Base-by-base conservation (phyloP, 208 protist species). In the Trypanosomatidae sp. region DNA sequence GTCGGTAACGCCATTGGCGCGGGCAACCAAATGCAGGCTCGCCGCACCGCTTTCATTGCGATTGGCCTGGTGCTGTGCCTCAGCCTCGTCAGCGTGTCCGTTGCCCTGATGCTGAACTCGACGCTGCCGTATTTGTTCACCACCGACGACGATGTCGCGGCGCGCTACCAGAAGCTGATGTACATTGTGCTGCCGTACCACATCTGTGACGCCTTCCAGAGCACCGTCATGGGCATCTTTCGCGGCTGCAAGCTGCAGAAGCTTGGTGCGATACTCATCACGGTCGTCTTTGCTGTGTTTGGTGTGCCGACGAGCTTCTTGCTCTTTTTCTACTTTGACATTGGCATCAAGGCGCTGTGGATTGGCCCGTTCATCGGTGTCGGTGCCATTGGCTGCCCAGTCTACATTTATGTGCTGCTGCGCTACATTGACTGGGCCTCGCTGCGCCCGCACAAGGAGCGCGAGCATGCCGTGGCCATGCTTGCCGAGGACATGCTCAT, bases 1-100 rank as follows among this genome's bases (percentile, higher is more conserved):
- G 77, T 91, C 8, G 82, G 82, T 2, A 91, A 85, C 37, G 73
- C 73, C 16, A 63, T 91, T 42, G 82, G 82, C 11, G 74, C 65
- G 26, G 53, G 77, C 1, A 67, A 69, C 39, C 77, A 76, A n/a
- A 42, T 88, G 35, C 50, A 83, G 20, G 82, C 57, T 8, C 66
- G 66, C n/a, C 60, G 61, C 16, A 74, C 83, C 15, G 65, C 71
- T 22, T 78, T 88, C 33, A 53, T 71, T 4, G 71, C 68, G 6
- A 51, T 91, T 6, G 68, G 19, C 7, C 42, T 85, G 5, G 66
- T 86, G 19, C 33, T 77, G 25, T 40, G 47, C 40, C 69, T 80
- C 15, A 55, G 67, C 11, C 3, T 63, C 0, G 33, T 72, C 11
- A 60, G 84, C 56, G 48, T 82, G 20, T 20, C 62, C 11, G 13